Conservation (phyloP, 2,329 filamentous ascomycete genomes). For the Chaetomium olivaceum region DNA sequence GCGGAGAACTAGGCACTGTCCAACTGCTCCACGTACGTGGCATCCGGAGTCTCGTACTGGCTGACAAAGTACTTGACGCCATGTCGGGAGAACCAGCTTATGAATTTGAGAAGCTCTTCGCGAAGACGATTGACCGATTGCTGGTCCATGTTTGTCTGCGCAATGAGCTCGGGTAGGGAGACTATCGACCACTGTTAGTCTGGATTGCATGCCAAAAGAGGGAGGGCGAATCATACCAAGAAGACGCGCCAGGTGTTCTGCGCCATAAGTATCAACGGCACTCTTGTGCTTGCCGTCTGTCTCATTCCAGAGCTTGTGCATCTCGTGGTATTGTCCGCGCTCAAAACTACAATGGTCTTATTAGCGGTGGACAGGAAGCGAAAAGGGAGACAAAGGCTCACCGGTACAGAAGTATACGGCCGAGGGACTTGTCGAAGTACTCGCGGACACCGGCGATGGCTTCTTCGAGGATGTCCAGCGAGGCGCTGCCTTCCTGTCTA, state of each 20-base stretch:
- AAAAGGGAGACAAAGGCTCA: constrained; percentile 37
- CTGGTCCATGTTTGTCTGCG: constrained; percentile 96
- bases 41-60: constrained; percentile 71
- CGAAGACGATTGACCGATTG: constrained; percentile 86
- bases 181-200: constrained; percentile 52
- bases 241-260: constrained; percentile 85
- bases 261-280: constrained; percentile 82
- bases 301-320: constrained; percentile 69
- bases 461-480: constrained; percentile 85
- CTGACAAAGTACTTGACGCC: constrained; percentile 74
- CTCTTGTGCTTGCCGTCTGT: constrained; percentile 65
- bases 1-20: constrained; percentile 41
- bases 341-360: constrained; percentile 66
- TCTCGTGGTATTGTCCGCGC: constrained; percentile 79
- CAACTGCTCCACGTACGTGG: constrained; percentile 72
- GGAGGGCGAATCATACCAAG: constrained; percentile 63
- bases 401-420: constrained; percentile 84
- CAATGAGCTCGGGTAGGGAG: constrained; percentile 86
- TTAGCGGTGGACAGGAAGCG: not conserved
- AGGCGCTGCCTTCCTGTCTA: constrained; percentile 65
- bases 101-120: constrained; percentile 85
- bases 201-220: not conserved
- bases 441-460: constrained; percentile 82
- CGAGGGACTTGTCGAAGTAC: constrained; percentile 90
- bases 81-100: constrained; percentile 78